A percentile compares a stretch with the other conserved stretches of the same genome.
Evolutionary conservation across 805 yeast species (phyloP).

Genomic region (Nakazawaea siamensis): DNA sequence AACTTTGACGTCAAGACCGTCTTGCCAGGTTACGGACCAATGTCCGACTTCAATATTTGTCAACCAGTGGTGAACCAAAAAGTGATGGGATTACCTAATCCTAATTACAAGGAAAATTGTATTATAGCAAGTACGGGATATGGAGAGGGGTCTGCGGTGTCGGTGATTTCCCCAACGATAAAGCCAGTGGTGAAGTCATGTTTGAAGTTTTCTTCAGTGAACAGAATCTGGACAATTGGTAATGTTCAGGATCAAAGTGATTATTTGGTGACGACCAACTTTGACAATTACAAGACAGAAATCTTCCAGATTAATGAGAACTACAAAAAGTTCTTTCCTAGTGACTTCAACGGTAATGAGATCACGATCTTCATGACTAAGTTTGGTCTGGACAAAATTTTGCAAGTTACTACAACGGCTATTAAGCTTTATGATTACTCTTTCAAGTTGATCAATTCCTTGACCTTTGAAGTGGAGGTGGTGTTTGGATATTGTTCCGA

Average conservation of each 20-base stretch:
- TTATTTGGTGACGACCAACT: slow-evolving; percentile 67
- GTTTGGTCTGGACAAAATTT: slow-evolving; percentile 41
- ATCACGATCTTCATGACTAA: slow-evolving; percentile 63
- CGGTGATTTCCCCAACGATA: slow-evolving; percentile 58
- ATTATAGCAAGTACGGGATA: slow-evolving; percentile 67
- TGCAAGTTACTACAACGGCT: slow-evolving; percentile 67
- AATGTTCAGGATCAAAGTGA: slow-evolving; percentile 29
- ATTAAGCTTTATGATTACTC: slow-evolving; percentile 55
- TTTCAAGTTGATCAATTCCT: slow-evolving; percentile 44
- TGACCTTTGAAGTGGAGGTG: slow-evolving; percentile 52
- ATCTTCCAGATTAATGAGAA: slow-evolving; percentile 55
- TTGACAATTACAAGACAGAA: slow-evolving; percentile 54
- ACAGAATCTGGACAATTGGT: slow-evolving; percentile 66
- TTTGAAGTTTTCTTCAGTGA: slow-evolving; percentile 61
- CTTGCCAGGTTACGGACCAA: slow-evolving; percentile 64
- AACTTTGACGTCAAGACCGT: slow-evolving; percentile 13
- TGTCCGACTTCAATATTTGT: slow-evolving; percentile 61
- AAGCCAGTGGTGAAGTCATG: slow-evolving; percentile 63
- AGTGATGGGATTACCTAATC: slow-evolving; percentile 58
- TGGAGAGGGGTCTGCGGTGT: slow-evolving; percentile 43
- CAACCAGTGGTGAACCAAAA: slow-evolving; percentile 43
- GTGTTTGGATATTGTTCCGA: slow-evolving; percentile 40
- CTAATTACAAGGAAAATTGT: slow-evolving; percentile 57
- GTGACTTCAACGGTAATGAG: slow-evolving; percentile 55
- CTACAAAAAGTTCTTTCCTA: slow-evolving; percentile 52